Percentiles rank a stretch among this genome's conserved stretches.
phyloP scores from a whole-genome alignment of 441 rosid genomes.

The Eutrema salsugineum region DNA sequence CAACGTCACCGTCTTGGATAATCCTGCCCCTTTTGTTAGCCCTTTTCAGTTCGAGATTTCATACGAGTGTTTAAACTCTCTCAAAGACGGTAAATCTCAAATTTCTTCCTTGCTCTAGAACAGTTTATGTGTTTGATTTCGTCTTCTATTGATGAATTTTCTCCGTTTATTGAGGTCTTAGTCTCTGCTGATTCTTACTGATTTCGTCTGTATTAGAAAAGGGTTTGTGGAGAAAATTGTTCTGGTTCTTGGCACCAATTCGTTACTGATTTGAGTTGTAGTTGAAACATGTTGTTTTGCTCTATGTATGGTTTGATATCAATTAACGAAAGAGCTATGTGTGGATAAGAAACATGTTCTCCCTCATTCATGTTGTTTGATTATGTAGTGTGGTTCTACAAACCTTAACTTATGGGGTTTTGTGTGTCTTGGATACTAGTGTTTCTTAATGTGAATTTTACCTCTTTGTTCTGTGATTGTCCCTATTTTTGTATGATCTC shows the following conservation, averaged over 20 bases:
- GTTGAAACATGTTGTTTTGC: too few relatives aligned
- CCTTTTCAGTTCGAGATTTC: slow-evolving; percentile 98
- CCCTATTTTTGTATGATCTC: background rate
- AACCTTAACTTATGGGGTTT: too few relatives aligned
- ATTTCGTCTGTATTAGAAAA: background rate
- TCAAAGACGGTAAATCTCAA: slow-evolving; percentile 74
- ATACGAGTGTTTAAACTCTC: slow-evolving; percentile 92
- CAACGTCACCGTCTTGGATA: slow-evolving; percentile 85
- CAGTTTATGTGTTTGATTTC: background rate
- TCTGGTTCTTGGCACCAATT: too few relatives aligned
- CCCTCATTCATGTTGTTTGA: background rate
- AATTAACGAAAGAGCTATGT: background rate
- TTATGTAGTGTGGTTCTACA: background rate
- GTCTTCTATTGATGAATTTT: background rate
- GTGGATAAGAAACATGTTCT: background rate
- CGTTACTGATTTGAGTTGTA: too few relatives aligned
- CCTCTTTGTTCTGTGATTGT: background rate
- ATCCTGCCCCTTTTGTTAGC: slow-evolving; percentile 81
- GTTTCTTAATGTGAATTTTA: background rate
- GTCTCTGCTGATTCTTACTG: background rate
- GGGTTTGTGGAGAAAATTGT: background rate
- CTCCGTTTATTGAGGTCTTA: background rate
- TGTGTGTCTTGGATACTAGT: background rate
- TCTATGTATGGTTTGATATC: background rate
- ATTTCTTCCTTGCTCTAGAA: background rate